Base-by-base conservation (phyloP, 371 early-diverging fungal species). In the Mucor lusitanicus region DNA sequence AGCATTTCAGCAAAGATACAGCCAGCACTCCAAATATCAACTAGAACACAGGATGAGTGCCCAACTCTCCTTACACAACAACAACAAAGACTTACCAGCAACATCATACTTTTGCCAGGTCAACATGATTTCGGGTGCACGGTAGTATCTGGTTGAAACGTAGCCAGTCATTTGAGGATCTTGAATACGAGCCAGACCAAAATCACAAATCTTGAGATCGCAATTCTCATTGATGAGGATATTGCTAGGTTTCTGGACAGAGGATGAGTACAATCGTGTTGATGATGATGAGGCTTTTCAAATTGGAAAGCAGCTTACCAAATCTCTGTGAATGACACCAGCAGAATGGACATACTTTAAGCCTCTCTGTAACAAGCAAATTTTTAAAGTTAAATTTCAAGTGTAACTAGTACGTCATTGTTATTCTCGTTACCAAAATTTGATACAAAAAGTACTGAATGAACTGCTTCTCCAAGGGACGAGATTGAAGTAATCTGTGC, bases 161-260 rank as follows among this genome's bases (percentile, higher is more conserved):
- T 97, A 97, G 28, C 96, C 98, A 21, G 98, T 97, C 94, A 90
- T 95, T 79, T 94, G 93, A 44, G 94, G 89, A 70, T 93, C 95
- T 73, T 92, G 92, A 59, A 95, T 90, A 77, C 98, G 92, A 7
- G 98, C 97, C 59, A 98, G 79, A 32, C 98, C 98, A 79, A 98
- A 97, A 78, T 98, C 98, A 80, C 98, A 98, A 74, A 98, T 97
- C 87, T 95, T 97, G 57, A 97, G 85, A 78, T 97, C 97, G 75
- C 97, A 96, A 83, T 97, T 95, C 76, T 95, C 95, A 75, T 96
- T 96, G 73, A 97, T 90, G 32, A 97, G 83, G 68, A 97, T 94
- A 77, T 97, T 97, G 79, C 92, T 91, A n/a, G 98, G 98, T 91
- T 97, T 97, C 92, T 87, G 76, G 6, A 48, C 2, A 21, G 5